phyloP scores from a whole-genome alignment of 768 basidiomycete genomes.

The Pleurotus giganteus region DNA sequence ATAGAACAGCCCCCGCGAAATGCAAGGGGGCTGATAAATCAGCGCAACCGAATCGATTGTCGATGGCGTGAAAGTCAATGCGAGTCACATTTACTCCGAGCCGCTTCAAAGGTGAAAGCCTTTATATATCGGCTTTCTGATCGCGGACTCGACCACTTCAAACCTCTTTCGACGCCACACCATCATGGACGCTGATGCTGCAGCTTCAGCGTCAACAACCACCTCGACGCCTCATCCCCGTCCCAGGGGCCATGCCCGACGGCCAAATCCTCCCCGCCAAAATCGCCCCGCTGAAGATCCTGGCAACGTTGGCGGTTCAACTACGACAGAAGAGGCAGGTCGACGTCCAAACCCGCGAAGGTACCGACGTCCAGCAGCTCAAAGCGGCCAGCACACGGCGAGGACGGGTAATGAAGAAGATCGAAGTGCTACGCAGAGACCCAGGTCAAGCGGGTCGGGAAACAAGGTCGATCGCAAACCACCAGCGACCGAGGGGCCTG shows the following conservation, averaged over 20 bases:
- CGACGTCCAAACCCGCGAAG: slow-evolving; percentile 1
- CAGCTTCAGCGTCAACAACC: background rate
- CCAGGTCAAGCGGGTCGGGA: background rate
- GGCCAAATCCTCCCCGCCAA: background rate
- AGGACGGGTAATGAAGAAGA: background rate
- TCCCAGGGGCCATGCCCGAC: too few relatives aligned
- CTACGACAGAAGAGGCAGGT: background rate
- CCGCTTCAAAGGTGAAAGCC: background rate
- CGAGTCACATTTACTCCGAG: background rate
- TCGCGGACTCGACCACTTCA: background rate
- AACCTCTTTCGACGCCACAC: too few relatives aligned
- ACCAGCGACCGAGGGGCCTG: background rate
- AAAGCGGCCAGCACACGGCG: background rate
- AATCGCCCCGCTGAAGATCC: background rate
- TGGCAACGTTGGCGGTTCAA: too few relatives aligned
- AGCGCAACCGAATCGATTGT: background rate
- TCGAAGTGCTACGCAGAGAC: background rate
- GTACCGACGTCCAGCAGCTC: background rate
- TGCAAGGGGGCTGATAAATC: background rate
- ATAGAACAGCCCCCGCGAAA: too few relatives aligned
- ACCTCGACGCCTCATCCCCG: too few relatives aligned
- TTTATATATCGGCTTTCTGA: background rate
- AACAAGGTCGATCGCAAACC: background rate
- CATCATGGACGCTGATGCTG: too few relatives aligned
- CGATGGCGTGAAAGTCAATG: background rate